Conservation (phyloP, 768 basidiomycete species). For the Botryobasidium botryosum region DNA sequence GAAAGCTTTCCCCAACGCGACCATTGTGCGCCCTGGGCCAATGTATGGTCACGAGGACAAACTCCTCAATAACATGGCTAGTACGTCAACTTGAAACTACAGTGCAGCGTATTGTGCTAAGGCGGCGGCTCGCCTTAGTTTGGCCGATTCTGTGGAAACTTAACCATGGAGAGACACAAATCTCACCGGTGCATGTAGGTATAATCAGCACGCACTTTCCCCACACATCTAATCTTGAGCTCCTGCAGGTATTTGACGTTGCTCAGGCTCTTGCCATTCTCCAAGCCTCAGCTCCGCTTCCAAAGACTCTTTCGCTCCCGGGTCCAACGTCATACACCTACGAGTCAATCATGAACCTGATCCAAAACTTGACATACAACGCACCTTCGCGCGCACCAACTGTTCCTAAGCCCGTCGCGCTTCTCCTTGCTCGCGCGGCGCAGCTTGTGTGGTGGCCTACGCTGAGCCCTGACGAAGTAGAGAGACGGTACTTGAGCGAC, state of each 20-base stretch:
- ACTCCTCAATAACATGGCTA: conserved; percentile 77
- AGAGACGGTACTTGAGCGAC: conserved; percentile 76
- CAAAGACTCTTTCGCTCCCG: conserved; percentile 58
- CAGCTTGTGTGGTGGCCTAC: conserved; percentile 81
- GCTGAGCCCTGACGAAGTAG: conserved; percentile 79
- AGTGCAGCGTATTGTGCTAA: conserved; percentile 1
- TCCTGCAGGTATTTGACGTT: conserved; percentile 71
- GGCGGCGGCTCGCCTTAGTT: conserved; percentile 27
- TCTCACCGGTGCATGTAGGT: conserved; percentile 83
- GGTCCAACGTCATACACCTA: conserved; percentile 78
- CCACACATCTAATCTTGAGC: not conserved
- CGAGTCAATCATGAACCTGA: conserved; percentile 37
- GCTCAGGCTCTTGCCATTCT: conserved; percentile 81
- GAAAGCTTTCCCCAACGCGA: conserved; percentile 67
- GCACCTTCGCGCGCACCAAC: conserved; percentile 54
- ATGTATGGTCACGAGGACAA: conserved; percentile 96
- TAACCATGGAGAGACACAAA: conserved; percentile 71
- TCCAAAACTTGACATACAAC: conserved; percentile 63
- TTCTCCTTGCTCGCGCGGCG: conserved; percentile 39
- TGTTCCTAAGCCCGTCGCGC: conserved; percentile 58
- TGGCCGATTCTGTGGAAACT: conserved; percentile 92
- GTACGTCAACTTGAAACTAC: conserved; percentile 31
- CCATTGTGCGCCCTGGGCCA: conserved; percentile 67
- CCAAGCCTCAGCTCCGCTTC: conserved; percentile 39
- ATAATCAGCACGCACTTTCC: not conserved